Evolutionary conservation across 805 yeast genomes (phyloP).

Genomic region (Metschnikowia amazonensis): DNA sequence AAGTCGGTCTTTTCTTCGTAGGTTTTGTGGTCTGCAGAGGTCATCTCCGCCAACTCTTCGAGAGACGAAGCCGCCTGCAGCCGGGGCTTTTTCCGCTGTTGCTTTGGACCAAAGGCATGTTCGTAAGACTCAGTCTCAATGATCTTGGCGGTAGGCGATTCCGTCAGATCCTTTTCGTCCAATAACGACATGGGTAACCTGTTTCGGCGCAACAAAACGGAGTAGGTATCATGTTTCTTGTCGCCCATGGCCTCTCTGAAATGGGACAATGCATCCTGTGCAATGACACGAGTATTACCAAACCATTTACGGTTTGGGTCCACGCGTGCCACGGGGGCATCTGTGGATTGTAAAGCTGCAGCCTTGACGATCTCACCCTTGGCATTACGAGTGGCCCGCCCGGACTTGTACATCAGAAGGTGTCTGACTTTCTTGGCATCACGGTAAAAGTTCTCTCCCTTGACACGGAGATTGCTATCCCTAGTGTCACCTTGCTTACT

Average conservation of each 20-base stretch:
- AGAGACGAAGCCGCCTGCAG: constrained; percentile 66
- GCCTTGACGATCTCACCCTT: constrained; percentile 84
- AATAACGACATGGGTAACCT: constrained; percentile 92
- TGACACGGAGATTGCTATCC: constrained; percentile 88
- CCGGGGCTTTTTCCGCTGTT: constrained; percentile 89
- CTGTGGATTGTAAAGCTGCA: constrained; percentile 83
- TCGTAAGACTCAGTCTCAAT: constrained; percentile 84
- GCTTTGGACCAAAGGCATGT: constrained; percentile 88
- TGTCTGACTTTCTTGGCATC: constrained; percentile 91
- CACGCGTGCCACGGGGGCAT: constrained; percentile 85
- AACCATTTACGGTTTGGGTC: constrained; percentile 98
- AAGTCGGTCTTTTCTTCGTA: constrained; percentile 76
- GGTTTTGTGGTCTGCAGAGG: constrained; percentile 53
- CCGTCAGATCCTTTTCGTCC: constrained; percentile 77
- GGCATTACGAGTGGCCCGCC: constrained; percentile 81
- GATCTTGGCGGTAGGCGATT: constrained; percentile 74
- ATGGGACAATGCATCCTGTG: constrained; percentile 92
- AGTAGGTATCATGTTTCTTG: constrained; percentile 74
- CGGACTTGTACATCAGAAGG: constrained; percentile 89
- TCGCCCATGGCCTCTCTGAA: constrained; percentile 93
- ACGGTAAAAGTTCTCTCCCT: constrained; percentile 94
- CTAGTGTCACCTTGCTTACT: constrained; percentile 74
- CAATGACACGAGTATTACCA: constrained; percentile 94
- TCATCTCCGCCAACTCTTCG: constrained; percentile 66
- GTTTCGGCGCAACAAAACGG: constrained; percentile 81